Evolutionary conservation across 768 basidiomycete species (phyloP).

Genomic region (Tylopilus sp.): DNA sequence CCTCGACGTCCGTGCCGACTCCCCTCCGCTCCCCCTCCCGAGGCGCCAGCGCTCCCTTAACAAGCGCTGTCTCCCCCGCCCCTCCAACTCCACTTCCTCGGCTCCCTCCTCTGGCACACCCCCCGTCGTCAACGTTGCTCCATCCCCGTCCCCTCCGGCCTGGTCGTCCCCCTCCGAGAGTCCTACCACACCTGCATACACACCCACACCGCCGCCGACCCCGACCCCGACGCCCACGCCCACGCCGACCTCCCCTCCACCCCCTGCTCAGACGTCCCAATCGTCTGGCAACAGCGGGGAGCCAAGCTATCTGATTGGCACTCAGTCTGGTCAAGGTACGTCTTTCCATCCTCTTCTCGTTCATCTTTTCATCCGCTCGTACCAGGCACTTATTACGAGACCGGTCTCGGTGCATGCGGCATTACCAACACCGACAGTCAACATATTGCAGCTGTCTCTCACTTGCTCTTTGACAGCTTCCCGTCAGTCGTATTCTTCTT

Average conservation of each 20-base stretch:
- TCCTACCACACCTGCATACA: too few species aligned
- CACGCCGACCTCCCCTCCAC: neutral
- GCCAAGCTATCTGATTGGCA: slow-evolving; percentile 46
- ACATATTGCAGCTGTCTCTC: slow-evolving; percentile 36
- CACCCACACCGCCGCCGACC: slow-evolving; percentile 1
- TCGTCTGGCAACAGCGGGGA: slow-evolving; percentile 6
- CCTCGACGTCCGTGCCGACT: neutral
- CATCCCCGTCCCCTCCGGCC: neutral
- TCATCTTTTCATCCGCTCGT: neutral
- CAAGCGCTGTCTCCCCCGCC: slow-evolving; percentile 24
- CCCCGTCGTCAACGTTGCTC: slow-evolving; percentile 20
- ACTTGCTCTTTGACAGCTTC: slow-evolving; percentile 31
- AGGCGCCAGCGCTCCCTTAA: slow-evolving; percentile 27
- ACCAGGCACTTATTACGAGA: slow-evolving; percentile 31
- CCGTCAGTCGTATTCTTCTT: slow-evolving; percentile 26
- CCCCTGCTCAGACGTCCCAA: slow-evolving; percentile 18
- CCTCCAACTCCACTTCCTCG: slow-evolving; percentile 15
- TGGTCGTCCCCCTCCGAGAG: neutral
- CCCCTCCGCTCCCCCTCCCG: neutral
- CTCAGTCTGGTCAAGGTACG: slow-evolving; percentile 47
- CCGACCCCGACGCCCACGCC: neutral
- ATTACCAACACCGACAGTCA: slow-evolving; percentile 29
- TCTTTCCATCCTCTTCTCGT: neutral
- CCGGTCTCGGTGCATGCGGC: slow-evolving; percentile 44
- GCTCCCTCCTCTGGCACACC: neutral